Conservation (phyloP, 2,329 filamentous ascomycete genomes). For the Nothophoma quercina region DNA sequence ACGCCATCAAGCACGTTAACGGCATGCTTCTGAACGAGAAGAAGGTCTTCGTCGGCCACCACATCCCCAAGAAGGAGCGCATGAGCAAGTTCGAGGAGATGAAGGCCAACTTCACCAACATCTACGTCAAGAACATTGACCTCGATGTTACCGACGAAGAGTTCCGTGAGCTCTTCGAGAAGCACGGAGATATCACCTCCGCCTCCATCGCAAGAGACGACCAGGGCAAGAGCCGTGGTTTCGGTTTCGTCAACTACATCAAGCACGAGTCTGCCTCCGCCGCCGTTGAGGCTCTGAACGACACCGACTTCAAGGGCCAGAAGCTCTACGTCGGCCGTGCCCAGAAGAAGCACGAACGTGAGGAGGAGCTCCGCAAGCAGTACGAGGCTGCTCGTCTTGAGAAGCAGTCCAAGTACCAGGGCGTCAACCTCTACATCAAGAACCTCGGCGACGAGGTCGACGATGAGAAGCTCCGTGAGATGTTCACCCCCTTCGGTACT, state of each 20-base stretch:
- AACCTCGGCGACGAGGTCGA: conserved; percentile 97
- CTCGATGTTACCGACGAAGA: conserved; percentile 87
- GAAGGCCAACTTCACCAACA: conserved; percentile 99
- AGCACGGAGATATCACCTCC: conserved; percentile 92
- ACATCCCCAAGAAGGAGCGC: conserved; percentile 99
- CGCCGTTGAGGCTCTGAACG: conserved; percentile 91
- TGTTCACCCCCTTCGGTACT: conserved; percentile 89
- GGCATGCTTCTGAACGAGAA: conserved; percentile 99
- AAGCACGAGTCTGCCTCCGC: conserved; percentile 85
- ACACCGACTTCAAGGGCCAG: conserved; percentile 90
- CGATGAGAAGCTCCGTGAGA: conserved; percentile 94
- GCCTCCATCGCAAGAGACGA: conserved; percentile 93
- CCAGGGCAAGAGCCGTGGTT: conserved; percentile 88
- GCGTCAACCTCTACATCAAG: conserved; percentile 99
- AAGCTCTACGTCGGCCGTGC: conserved; percentile 97
- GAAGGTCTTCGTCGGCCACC: conserved; percentile 99
- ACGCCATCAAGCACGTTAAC: conserved; percentile 99
- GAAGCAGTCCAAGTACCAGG: conserved; percentile 99
- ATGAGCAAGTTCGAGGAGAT: conserved; percentile 99
- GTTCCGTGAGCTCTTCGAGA: conserved; percentile 92
- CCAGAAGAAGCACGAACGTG: conserved; percentile 99
- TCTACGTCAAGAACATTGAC: conserved; percentile 99
- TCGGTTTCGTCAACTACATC: conserved; percentile 95
- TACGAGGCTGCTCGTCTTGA: conserved; percentile 97
- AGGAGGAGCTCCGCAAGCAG: conserved; percentile 98